Base-by-base conservation (phyloP, 495 filamentous ascomycete genomes). In the Talaromyces nanjingensis region DNA sequence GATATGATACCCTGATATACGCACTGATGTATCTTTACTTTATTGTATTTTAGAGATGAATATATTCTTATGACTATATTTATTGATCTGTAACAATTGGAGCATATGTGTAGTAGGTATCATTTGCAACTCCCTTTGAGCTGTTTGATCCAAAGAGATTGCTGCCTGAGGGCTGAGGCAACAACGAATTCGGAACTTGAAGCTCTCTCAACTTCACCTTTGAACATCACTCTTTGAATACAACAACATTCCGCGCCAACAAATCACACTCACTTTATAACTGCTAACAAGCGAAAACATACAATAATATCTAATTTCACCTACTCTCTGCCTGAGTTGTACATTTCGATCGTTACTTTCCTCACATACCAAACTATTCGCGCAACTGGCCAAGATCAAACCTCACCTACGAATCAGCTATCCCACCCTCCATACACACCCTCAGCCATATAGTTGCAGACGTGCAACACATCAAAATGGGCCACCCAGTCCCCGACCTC, bases 401-500 rank as follows among this genome's bases (percentile, higher is more conserved):
- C 45, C 45, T 49, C 45, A 20, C 45, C 16, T 20, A 6, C 45
- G 8, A 18, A 18, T 49, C 18, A 49, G 45, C 16, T 20, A 49
- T 20, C 4, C 18, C 16, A 20, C 45, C 20, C 45, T 49, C n/a
- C 37, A 42, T 16, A 42, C 14, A 16, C 37, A 9, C 37, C 37
- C 14, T 16, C 4, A 16, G 37, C 3, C 37, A 16, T 42, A 42
- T 42, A 42, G 16, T 37, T 16, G 37, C 37, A 42, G 37, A 42
- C 37, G 37, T 42, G 14, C 12, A 47, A 29, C 8, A 31, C 25
- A 62, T 34, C 25, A 62, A 62, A 34, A 82, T 82, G 78, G 66
- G 71, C 58, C 72, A 77, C 47, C 76, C 79, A 11, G 81, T 81
- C 22, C 82, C 82, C 39, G 73, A 81, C 31, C 75, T 81, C 58